Conservation (phyloP, 306 rosid species). For the Herpetospermum pedunculosum region DNA sequence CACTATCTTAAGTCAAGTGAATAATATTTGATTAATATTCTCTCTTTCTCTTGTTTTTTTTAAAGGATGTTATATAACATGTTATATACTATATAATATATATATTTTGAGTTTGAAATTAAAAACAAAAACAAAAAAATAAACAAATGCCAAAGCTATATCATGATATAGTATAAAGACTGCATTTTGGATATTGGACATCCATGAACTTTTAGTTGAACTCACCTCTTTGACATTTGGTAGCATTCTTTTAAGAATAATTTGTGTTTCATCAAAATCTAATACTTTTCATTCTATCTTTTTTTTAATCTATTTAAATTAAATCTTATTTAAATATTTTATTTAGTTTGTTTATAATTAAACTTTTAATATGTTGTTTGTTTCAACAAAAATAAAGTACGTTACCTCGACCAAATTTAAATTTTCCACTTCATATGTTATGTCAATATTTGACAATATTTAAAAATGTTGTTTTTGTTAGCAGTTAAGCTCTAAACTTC, state of each 20-base stretch:
- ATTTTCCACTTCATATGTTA: too few species aligned
- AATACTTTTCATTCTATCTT: not conserved
- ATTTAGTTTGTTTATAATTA: not conserved
- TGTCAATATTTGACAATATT: too few species aligned
- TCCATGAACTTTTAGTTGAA: not conserved
- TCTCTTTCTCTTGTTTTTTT: not conserved
- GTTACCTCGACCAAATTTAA: too few species aligned
- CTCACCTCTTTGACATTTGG: not conserved
- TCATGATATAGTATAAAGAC: not conserved
- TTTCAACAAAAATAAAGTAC: too few species aligned
- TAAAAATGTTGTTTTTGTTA: too few species aligned
- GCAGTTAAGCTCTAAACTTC: too few species aligned
- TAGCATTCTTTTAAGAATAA: not conserved
- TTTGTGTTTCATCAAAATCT: not conserved
- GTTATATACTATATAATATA: not conserved
- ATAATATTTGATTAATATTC: not conserved
- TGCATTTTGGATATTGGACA: constrained; percentile 5
- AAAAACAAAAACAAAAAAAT: too few species aligned
- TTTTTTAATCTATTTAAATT: not conserved
- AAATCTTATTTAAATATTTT: not conserved
- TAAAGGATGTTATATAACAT: not conserved
- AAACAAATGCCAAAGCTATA: not conserved
- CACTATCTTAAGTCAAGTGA: not conserved
- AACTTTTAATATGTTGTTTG: too few species aligned
- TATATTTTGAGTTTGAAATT: not conserved